Percentiles rank a stretch among this genome's conserved stretches.
Conservation (phyloP, 345 rosid genomes). For the Camelina neglecta region DNA sequence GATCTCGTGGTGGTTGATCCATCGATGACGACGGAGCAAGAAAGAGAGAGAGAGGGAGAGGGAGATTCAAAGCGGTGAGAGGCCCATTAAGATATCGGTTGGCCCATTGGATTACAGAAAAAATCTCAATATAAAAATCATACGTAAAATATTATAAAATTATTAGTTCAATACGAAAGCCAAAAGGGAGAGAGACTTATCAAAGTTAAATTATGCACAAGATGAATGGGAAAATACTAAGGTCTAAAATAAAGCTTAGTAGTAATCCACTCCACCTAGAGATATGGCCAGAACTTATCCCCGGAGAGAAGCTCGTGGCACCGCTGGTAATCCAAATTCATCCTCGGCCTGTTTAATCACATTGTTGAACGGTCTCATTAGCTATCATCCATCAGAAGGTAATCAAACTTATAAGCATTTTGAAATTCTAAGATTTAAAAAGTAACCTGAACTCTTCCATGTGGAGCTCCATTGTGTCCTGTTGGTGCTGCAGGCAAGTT, state of each 20-base stretch:
- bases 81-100: slow-evolving; percentile 2
- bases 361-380: slow-evolving; percentile 26
- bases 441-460: slow-evolving; percentile 72
- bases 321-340: slow-evolving; percentile 86
- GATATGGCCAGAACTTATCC: slow-evolving; percentile 45
- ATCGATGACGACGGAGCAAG: slow-evolving; percentile 19
- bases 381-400: slow-evolving; percentile 1
- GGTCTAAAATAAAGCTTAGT: slow-evolving; percentile 28
- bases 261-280: slow-evolving; percentile 1
- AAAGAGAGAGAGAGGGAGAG: not conserved
- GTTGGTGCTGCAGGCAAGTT: slow-evolving; percentile 82
- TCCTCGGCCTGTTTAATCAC: slow-evolving; percentile 71
- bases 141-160: not conserved
- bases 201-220: slow-evolving; percentile 31
- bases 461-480: slow-evolving; percentile 58
- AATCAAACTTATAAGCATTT: not conserved
- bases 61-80: slow-evolving; percentile 12
- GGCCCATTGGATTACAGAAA: slow-evolving; percentile 2
- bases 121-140: not conserved
- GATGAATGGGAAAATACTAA: slow-evolving; percentile 13
- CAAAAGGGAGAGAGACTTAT: not conserved
- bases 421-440: not conserved
- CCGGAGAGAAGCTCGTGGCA: slow-evolving; percentile 83
- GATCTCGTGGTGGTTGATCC: slow-evolving; percentile 39
- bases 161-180: not conserved